phyloP scores from a whole-genome alignment of 768 basidiomycete genomes.

The Mycena amicta region DNA sequence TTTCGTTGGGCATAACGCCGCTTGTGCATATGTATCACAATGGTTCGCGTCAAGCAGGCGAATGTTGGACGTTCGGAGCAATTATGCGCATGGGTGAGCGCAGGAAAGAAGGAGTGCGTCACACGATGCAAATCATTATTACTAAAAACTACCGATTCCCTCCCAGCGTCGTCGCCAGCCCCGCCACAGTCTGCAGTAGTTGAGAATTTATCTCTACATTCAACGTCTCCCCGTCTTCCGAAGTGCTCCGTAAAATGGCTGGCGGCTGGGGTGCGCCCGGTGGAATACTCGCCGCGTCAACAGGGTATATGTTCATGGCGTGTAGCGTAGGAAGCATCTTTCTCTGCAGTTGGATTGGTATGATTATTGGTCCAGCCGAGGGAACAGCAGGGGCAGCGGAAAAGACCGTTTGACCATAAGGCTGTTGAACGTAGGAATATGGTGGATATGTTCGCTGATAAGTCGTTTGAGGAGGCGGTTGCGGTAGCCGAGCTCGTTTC shows the following conservation, averaged over 20 bases:
- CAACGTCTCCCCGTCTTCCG: constrained; percentile 70
- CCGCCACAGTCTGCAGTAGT: constrained; percentile 69
- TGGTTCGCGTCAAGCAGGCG: too few relatives aligned
- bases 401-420: constrained; percentile 44
- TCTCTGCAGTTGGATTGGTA: constrained; percentile 60
- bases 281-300: constrained; percentile 57
- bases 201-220: constrained; percentile 81
- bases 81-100: constrained; percentile 11
- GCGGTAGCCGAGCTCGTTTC: constrained; percentile 49
- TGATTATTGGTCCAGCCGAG: constrained; percentile 32
- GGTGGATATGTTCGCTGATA: constrained; percentile 19
- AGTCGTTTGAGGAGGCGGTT: constrained; percentile 30
- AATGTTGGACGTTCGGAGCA: too few relatives aligned
- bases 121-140: background rate
- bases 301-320: constrained; percentile 72
- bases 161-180: too few relatives aligned
- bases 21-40: constrained; percentile 51
- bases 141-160: too few relatives aligned
- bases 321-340: constrained; percentile 64
- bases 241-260: constrained; percentile 76
- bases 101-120: background rate
- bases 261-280: constrained; percentile 62
- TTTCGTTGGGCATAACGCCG: constrained; percentile 68
- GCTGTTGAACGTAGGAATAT: constrained; percentile 60
- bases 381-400: constrained; percentile 29